phyloP scores from a whole-genome alignment of 2,329 filamentous ascomycete genomes.

The Sporothrix inflata region DNA sequence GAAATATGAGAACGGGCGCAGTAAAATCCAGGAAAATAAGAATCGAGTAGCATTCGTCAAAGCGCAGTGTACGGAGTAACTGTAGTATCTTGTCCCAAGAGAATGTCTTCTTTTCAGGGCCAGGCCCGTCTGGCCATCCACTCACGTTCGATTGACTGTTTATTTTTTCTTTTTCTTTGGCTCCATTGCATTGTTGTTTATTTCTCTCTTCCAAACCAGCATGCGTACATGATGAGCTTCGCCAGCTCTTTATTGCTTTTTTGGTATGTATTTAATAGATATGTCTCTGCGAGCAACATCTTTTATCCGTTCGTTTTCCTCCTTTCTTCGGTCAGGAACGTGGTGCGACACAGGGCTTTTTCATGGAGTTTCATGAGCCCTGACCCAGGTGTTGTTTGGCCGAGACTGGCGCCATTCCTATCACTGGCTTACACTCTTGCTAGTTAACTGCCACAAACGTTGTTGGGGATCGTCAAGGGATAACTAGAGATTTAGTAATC shows the following conservation, averaged over 20 bases:
- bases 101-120: not conserved
- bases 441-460: not conserved
- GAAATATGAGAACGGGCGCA: not conserved
- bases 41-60: not conserved
- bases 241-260: no score
- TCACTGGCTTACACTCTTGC: not conserved
- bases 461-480: no score
- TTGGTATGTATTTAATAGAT: not conserved
- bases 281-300: not conserved
- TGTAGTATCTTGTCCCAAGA: not conserved
- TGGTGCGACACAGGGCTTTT: not conserved
- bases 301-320: not conserved
- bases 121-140: no score
- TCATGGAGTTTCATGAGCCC: not conserved
- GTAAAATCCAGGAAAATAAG: not conserved
- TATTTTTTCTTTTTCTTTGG: not conserved
- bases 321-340: conserved; percentile 3
- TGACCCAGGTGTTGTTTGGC: not conserved
- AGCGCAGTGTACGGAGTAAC: not conserved
- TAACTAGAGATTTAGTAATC: no score
- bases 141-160: no score
- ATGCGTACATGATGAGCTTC: no score
- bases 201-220: no score
- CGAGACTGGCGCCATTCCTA: not conserved
- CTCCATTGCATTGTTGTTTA: not conserved